Base-by-base conservation (phyloP, 2,329 filamentous ascomycete genomes). In the Arachnomyces sp. region DNA sequence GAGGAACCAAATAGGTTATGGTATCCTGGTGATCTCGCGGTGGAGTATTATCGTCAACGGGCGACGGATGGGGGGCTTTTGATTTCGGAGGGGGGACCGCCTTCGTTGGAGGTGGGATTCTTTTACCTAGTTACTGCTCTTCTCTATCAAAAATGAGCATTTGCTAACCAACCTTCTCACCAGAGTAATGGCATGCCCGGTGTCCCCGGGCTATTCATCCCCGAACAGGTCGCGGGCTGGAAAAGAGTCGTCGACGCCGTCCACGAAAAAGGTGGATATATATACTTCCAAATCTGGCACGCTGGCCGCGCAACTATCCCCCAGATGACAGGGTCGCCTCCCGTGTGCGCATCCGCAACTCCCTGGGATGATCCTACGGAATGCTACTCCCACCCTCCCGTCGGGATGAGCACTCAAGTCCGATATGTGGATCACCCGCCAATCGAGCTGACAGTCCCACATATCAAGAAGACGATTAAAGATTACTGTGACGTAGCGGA, bases 241-340 rank as follows among this genome's bases (percentile, higher is more conserved):
- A 72, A 71, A 45, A 63, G 61, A 42, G 67, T 73, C 17, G 70
- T 70, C 1, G 63, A 72, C 31, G 66, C 64, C 6, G 70, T 76
- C 1, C 72, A 75, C 45, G 61, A 61, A 9, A 70, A 71, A 42
- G 70, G 70, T 5, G 68, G 68, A 7, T 64, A 61, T 46, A 73
- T 76, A 40, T 60, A 58, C 46, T 57, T 53, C 41, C 60, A 65
- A 43, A 43, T 63, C 3, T 56, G 50, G 66, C 67, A 71, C 45
- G 66, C 70, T 2, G 72, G 72, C 5, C 66, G 72, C 36, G 58
- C 63, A 9, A 70, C 68, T 2, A 58, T 62, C 39, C 60, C 63
- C 8, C 48, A 60, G 30, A 65, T 66, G 55, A 64, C 60, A 1
- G 64, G 63, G 7, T 59, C 51, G 8, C 57, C 56, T 4, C 49